Base-by-base conservation (phyloP, 2,329 filamentous ascomycete genomes). In the Ophiocordyceps robertsii region DNA sequence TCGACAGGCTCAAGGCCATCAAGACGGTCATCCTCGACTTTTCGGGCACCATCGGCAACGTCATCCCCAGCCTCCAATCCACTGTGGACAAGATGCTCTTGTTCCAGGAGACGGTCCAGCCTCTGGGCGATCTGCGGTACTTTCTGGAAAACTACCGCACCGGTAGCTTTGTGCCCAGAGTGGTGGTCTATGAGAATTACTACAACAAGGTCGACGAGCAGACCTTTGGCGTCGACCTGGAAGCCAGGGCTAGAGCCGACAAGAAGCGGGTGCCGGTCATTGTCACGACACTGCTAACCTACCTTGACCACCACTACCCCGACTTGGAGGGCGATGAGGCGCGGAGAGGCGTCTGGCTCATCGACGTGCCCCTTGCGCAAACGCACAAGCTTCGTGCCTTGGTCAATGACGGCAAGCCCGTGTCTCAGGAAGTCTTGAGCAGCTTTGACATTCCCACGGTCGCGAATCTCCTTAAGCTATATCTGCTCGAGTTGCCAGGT, bases 31-130 rank as follows among this genome's bases (percentile, higher is more conserved):
- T 98, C 47, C 75, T 98, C 37, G 93, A 98, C 65, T 96, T 98
- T 62, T 95, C 90, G 5, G 92, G 92, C 38, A 88, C 90, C 32
- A 85, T 98, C 61, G 90, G 90, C 70, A 98, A 98, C 56, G 90
- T 95, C 54, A 96, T 98, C 48, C 93, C 92, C 16, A 93, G 85
- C 56, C 68, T 98, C 47, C 92, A 96, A 64, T 90, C 90, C 45
- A 88, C 89, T 0, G 88, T 98, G 21, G 92, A 98, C 66, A 88
- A 93, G 59, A 95, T 98, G 89, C 88, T 98, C 80, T 73, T 98
- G 38, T 98, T 93, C 66, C 92, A 98, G 62, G 92, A 98, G 69
- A 96, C 92, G 1, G 85, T 98, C n/a, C 92, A 96, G 62, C 92
- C 92, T 6, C 61, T 80, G 39, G 84, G 86, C 33, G 92, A 98